These are phyloP conservation scores for Blastobotrys muscicola DNA, from an alignment of 805 yeast species.

Conservation along the genomic window DNA sequence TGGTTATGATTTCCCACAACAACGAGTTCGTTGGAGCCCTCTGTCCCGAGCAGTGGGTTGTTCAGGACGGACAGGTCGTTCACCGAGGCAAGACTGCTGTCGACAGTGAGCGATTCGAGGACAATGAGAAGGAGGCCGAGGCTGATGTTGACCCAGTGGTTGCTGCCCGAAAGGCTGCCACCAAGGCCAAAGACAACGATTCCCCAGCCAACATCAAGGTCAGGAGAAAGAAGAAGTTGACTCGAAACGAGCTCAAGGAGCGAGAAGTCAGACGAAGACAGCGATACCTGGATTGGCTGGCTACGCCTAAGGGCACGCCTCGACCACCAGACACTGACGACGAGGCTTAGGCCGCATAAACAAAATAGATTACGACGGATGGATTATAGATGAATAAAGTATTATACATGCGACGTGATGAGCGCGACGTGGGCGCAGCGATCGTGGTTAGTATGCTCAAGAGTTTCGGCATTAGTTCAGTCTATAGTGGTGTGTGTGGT, in stretches of 20 bases:
- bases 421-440: neutral
- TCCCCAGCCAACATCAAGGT: conserved; percentile 96
- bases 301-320: conserved; percentile 96
- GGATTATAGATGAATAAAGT: neutral
- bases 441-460: neutral
- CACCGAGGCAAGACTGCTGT: conserved; percentile 73
- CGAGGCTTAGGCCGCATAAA: conserved; percentile 44
- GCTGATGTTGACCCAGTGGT: conserved; percentile 40
- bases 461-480: neutral
- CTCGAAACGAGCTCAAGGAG: conserved; percentile 88
- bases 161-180: conserved; percentile 34
- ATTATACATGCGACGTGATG: conserved; percentile 1
- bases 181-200: conserved; percentile 52
- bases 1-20: conserved; percentile 96
- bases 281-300: conserved; percentile 90
- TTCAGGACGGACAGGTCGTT: conserved; percentile 82
- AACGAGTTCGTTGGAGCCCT: conserved; percentile 94
- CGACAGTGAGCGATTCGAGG: conserved; percentile 75
- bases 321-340: conserved; percentile 90
- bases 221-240: conserved; percentile 85
- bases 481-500: too few species aligned
- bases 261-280: conserved; percentile 91
- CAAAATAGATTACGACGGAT: neutral
- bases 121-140: conserved; percentile 41
- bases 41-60: conserved; percentile 98